These are phyloP conservation scores for Parmelia sp. DNA, from an alignment of 495 filamentous ascomycete genomes.

Conservation along the genomic window DNA sequence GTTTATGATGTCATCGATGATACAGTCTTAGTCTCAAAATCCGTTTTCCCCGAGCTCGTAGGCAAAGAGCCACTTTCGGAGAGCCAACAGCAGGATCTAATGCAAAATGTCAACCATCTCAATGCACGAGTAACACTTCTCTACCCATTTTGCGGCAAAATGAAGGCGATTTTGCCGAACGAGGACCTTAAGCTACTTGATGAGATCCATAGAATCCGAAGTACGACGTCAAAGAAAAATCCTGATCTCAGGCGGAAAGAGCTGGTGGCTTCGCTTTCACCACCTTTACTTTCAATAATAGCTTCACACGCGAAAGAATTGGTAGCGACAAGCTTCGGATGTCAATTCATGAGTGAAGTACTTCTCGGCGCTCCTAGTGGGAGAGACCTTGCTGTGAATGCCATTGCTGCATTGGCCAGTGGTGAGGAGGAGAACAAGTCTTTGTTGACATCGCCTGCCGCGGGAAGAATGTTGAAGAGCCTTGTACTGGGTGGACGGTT, in stretches of 20 bases:
- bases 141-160: conserved; percentile 72
- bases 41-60: conserved; percentile 75
- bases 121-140: conserved; percentile 71
- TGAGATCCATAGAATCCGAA: conserved; percentile 68
- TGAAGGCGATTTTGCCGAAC: conserved; percentile 60
- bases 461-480: conserved; percentile 82
- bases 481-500: conserved; percentile 82
- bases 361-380: conserved; percentile 69
- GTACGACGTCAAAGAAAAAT: conserved; percentile 86
- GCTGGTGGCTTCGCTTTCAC: conserved; percentile 58
- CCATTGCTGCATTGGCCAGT: conserved; percentile 62
- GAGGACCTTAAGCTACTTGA: conserved; percentile 58
- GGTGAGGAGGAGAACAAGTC: conserved; percentile 48
- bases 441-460: conserved; percentile 50
- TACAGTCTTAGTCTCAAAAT: conserved; percentile 78
- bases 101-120: conserved; percentile 56
- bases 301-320: conserved; percentile 58
- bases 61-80: conserved; percentile 50
- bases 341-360: conserved; percentile 77
- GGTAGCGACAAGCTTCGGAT: conserved; percentile 69
- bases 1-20: conserved; percentile 91
- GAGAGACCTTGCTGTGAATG: conserved; percentile 60
- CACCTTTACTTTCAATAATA: conserved; percentile 64
- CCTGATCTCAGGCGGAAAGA: conserved; percentile 66
- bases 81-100: conserved; percentile 46